Conservation (phyloP, 495 filamentous ascomycete genomes). For the Glarea lozoyensis region DNA sequence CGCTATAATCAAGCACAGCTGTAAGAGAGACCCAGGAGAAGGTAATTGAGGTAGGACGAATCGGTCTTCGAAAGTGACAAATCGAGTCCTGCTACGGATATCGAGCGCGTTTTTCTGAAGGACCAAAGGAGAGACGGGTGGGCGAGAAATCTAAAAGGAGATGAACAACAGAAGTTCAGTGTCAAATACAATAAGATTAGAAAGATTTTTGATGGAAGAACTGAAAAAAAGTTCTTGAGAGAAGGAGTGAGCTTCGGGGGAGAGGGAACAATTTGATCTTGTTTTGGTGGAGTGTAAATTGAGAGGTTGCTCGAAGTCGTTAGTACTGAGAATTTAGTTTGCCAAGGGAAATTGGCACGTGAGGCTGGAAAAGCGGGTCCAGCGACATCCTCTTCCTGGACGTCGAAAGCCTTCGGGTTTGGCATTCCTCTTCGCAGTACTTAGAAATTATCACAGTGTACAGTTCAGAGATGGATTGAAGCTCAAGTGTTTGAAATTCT, state of each 20-base stretch:
- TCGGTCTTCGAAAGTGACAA: conserved; percentile 1
- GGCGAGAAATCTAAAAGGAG: conserved; percentile 4
- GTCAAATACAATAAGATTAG: conserved; percentile 18
- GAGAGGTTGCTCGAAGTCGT: too few relatives aligned
- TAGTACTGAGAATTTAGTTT: too few relatives aligned
- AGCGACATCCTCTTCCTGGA: too few relatives aligned
- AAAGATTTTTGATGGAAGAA: conserved; percentile 14
- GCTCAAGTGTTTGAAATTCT: too few relatives aligned
- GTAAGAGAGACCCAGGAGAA: not conserved
- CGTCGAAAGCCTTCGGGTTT: too few relatives aligned
- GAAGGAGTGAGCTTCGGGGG: conserved; percentile 3
- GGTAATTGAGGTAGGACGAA: not conserved
- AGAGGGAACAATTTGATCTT: not conserved
- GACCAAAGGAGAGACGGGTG: conserved; percentile 1
- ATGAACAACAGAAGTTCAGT: conserved; percentile 2
- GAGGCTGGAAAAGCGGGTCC: not conserved
- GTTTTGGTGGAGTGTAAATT: not conserved
- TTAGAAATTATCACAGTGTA: too few relatives aligned
- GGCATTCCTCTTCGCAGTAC: too few relatives aligned
- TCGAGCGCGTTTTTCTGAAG: conserved; percentile 20
- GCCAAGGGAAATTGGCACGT: not conserved
- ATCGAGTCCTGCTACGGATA: conserved; percentile 21
- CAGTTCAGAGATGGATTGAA: too few relatives aligned
- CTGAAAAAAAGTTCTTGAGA: conserved; percentile 13
- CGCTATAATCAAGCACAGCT: not conserved